Evolutionary conservation across 805 yeast species (phyloP), one percentile per base, ranked within the genome.

Genomic region (Kuraishia piskuri): DNA sequence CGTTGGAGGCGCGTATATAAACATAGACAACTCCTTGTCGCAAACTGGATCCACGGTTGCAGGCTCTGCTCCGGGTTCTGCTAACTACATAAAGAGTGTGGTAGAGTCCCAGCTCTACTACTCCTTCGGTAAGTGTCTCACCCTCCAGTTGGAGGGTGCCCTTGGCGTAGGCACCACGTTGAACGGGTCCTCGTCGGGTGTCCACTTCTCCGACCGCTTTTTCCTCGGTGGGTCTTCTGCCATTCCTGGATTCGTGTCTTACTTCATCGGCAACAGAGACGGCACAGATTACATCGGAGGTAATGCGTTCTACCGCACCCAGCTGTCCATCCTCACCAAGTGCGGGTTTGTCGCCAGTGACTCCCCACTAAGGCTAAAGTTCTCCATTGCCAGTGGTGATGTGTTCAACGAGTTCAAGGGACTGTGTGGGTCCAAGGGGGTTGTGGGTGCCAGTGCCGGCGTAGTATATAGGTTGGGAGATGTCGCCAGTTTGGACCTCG

Each of bases 201-300:
- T 88, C 1, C 91, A 87, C 61, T 63, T 84, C 26, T 77, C 84
- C 63, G 99, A 92, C 66, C 78, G 88, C 58, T 92, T 91, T 65
- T 88, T 84, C 62, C 73, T 88, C 48, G 96, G 97, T 19, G 97
- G 96, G 0, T 79, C 83, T 14, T 77, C 82, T 53, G 86, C 84
- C 52, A 80, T 90, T 25, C 74, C 86, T 54, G 90, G 91, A 1
- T 88, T 86, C 62, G 74, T 79, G 36, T 71, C 77, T 52, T 84
- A 84, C 70, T 80, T 88, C 0, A 65, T 87, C 37, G 91, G 94
- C 14, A 82, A 84, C 1, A 73, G 81, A 54, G 81, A 79, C 53
- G 67, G 68, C 3, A 68, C 67, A 4, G 84, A 82, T 59, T 73
- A 82, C 3, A 57, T 82, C 3, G 96, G 96, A 5, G 96, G 96